Conservation (phyloP, 1,284 basidiomycete genomes). For the Sanguinoderma infundibulare region DNA sequence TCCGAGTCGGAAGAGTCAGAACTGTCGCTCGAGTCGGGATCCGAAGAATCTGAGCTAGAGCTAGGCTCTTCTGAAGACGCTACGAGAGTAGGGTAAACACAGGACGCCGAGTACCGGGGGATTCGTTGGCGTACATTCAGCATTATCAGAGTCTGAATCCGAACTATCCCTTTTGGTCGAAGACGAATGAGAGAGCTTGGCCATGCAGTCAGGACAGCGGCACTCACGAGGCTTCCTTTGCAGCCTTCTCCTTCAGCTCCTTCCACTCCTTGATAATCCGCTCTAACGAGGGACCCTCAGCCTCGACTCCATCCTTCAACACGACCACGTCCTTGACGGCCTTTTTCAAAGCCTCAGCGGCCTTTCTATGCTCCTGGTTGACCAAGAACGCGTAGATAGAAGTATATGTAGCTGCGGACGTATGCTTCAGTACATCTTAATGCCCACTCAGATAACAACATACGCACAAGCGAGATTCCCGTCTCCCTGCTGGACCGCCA, state of each 20-base stretch:
- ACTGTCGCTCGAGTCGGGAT: constrained; percentile 19
- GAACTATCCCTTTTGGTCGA: constrained; percentile 14
- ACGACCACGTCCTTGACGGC: constrained; percentile 63
- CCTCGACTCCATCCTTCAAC: constrained; percentile 54
- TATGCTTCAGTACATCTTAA: not conserved
- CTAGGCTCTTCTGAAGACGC: constrained; percentile 20
- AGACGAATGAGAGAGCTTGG: not conserved
- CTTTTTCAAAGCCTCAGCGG: constrained; percentile 56
- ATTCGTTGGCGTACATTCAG: constrained; percentile 23
- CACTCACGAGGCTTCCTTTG: constrained; percentile 22
- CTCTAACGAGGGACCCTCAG: constrained; percentile 59
- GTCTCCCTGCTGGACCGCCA: constrained; percentile 21
- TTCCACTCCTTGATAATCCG: constrained; percentile 69
- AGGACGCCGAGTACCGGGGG: constrained; percentile 10
- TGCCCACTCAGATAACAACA: not conserved
- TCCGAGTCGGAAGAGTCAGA: constrained; percentile 15
- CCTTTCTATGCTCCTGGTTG: constrained; percentile 64
- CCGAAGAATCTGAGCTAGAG: constrained; percentile 25
- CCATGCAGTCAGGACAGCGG: no score
- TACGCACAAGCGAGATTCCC: constrained; percentile 32
- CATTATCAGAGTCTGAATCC: constrained; percentile 17
- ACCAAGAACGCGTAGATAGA: constrained; percentile 74
- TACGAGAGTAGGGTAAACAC: not conserved
- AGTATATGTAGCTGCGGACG: constrained; percentile 63
- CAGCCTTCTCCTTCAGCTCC: constrained; percentile 31